Evolutionary conservation across 2,329 filamentous ascomycete species (phyloP).

Genomic region (Aureobasidium sp.): DNA sequence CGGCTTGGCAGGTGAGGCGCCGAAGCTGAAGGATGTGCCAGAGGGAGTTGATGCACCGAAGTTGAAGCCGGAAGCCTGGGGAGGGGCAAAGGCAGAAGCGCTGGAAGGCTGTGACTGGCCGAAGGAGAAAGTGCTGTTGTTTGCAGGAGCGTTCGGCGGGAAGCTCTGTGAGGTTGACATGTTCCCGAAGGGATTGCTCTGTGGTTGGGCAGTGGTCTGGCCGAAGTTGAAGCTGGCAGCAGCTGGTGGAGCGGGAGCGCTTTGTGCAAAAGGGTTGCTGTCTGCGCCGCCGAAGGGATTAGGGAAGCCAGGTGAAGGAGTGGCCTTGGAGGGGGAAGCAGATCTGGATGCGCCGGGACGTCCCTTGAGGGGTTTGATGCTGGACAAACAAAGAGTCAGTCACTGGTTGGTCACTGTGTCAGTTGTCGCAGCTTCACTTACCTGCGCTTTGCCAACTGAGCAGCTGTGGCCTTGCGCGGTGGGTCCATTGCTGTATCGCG

Average conservation of each 20-base stretch:
- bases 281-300: slow-evolving; percentile 2
- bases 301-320: not conserved
- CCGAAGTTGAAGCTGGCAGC: slow-evolving; percentile 8
- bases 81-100: slow-evolving; percentile 8
- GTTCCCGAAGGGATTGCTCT: not conserved
- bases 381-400: slow-evolving; percentile 1
- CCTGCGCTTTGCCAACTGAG: slow-evolving; percentile 16
- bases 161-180: slow-evolving; percentile 6
- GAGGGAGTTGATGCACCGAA: slow-evolving; percentile 1
- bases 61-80: not conserved
- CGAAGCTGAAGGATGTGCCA: slow-evolving; percentile 6
- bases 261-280: slow-evolving; percentile 5
- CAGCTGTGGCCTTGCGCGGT: slow-evolving; percentile 15
- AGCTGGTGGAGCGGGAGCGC: not conserved
- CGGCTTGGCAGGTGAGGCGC: not conserved
- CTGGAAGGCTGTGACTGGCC: slow-evolving; percentile 10
- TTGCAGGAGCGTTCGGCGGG: not conserved
- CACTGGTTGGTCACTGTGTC: not conserved
- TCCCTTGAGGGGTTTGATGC: slow-evolving; percentile 12
- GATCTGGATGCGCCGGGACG: not conserved
- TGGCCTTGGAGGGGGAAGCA: not conserved
- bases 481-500: slow-evolving; percentile 12
- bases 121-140: slow-evolving; percentile 8
- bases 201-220: not conserved
- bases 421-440: slow-evolving; percentile 3